A percentile compares a stretch with the other conserved stretches of the same genome.
phyloP scores from a whole-genome alignment of 768 basidiomycete genomes.

The Collybiopsis luxurians region DNA sequence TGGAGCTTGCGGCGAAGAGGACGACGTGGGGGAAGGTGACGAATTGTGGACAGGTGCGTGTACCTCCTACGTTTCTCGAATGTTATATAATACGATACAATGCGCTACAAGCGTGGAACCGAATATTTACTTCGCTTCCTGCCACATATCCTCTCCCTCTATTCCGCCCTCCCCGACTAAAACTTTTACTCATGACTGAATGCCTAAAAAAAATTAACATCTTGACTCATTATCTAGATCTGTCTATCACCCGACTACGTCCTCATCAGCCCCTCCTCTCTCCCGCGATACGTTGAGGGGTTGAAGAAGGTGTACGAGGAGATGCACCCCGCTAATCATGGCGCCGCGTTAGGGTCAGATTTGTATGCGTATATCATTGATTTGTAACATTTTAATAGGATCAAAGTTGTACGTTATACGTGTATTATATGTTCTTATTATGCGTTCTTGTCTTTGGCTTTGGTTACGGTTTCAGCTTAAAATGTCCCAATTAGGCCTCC shows the following conservation, averaged over 20 bases:
- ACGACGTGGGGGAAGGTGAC: slow-evolving; percentile 78
- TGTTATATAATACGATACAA: background rate
- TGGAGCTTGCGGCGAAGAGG: slow-evolving; percentile 64
- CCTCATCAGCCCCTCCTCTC: slow-evolving; percentile 43
- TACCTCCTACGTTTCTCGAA: too few relatives aligned
- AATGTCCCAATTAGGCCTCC: too few relatives aligned
- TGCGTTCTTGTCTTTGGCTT: too few relatives aligned
- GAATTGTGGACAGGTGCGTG: slow-evolving; percentile 71
- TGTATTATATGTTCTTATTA: too few relatives aligned
- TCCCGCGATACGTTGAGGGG: slow-evolving; percentile 37
- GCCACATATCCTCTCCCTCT: too few relatives aligned
- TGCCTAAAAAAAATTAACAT: too few relatives aligned
- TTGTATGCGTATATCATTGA: slow-evolving; percentile 54
- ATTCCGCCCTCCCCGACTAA: background rate
- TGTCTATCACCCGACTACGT: slow-evolving; percentile 66
- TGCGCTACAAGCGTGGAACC: too few relatives aligned
- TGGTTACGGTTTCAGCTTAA: too few relatives aligned
- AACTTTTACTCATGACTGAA: too few relatives aligned
- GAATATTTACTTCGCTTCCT: too few relatives aligned
- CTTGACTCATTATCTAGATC: slow-evolving; percentile 24
- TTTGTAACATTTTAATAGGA: slow-evolving; percentile 49
- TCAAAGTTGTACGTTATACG: slow-evolving; percentile 43
- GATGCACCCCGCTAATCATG: slow-evolving; percentile 21
- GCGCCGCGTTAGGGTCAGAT: slow-evolving; percentile 36
- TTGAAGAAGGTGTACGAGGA: slow-evolving; percentile 37